Percentiles rank a stretch among this genome's conserved stretches.
These are phyloP conservation scores for Phaseolus coccineus DNA, from an alignment of 331 rosid genomes.

Conservation along the genomic window DNA sequence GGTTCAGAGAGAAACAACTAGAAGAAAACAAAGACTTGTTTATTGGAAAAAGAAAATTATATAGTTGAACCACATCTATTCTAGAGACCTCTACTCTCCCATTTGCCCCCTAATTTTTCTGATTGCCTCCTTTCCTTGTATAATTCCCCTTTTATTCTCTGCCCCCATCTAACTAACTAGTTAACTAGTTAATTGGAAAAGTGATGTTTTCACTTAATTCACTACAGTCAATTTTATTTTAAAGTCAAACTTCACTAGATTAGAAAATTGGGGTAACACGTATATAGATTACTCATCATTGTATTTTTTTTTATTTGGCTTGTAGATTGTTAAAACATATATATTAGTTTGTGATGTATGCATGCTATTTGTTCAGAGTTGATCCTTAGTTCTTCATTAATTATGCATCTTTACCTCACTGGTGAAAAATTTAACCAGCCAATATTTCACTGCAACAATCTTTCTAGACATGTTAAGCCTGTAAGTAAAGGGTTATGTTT, in stretches of 20 bases:
- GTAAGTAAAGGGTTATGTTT: conserved; percentile 58
- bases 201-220: neutral
- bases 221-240: conserved; percentile 7
- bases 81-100: too few species aligned
- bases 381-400: conserved; percentile 26
- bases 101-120: too few species aligned
- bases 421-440: conserved; percentile 97
- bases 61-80: too few species aligned
- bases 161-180: too few species aligned
- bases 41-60: too few species aligned
- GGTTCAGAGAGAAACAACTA: too few species aligned
- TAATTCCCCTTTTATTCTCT: too few species aligned
- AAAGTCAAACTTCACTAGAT: neutral
- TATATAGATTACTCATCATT: neutral
- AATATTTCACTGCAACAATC: conserved; percentile 93
- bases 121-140: too few species aligned
- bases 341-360: neutral
- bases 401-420: conserved; percentile 75
- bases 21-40: too few species aligned
- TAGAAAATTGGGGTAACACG: conserved; percentile 1
- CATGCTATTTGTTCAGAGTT: neutral
- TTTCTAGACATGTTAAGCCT: conserved; percentile 91
- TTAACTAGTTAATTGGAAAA: neutral
- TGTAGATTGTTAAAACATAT: neutral
- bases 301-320: neutral